Conservation (phyloP, 495 filamentous ascomycete species). For the Penicillium robsamsonii region DNA sequence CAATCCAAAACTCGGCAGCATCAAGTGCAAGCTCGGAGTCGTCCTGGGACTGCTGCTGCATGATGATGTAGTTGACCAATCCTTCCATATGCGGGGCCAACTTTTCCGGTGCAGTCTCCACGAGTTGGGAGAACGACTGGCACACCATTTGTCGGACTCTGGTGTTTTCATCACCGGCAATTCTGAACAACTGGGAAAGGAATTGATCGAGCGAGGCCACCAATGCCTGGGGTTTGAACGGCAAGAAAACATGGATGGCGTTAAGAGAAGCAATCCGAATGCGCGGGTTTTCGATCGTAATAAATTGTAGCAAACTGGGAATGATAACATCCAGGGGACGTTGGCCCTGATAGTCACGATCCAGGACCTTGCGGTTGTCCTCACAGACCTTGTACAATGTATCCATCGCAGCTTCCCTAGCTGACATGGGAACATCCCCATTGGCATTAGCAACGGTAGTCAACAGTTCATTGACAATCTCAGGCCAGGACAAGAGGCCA, state of each 20-base stretch:
- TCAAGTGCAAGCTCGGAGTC: slow-evolving; percentile 91
- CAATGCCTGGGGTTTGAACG: slow-evolving; percentile 73
- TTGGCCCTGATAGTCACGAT: slow-evolving; percentile 81
- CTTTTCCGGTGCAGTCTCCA: slow-evolving; percentile 87
- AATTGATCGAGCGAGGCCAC: slow-evolving; percentile 74
- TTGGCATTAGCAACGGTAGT: slow-evolving; percentile 68
- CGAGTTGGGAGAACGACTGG: slow-evolving; percentile 85
- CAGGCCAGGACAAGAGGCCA: slow-evolving; percentile 86
- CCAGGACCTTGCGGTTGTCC: slow-evolving; percentile 84
- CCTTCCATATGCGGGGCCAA: slow-evolving; percentile 85
- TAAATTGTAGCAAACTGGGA: slow-evolving; percentile 87
- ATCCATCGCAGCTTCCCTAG: slow-evolving; percentile 91
- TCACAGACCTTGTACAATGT: slow-evolving; percentile 94
- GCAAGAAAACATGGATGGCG: slow-evolving; percentile 87
- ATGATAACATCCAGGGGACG: slow-evolving; percentile 85
- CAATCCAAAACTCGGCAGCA: slow-evolving; percentile 97
- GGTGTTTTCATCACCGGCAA: slow-evolving; percentile 68
- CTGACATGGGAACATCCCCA: slow-evolving; percentile 62
- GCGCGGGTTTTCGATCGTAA: slow-evolving; percentile 65
- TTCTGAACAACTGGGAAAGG: slow-evolving; percentile 74
- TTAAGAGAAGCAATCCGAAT: slow-evolving; percentile 76
- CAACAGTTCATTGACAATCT: slow-evolving; percentile 78
- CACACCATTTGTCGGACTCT: slow-evolving; percentile 90
- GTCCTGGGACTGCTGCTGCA: slow-evolving; percentile 78
- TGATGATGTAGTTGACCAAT: slow-evolving; percentile 88